A percentile compares a stretch with the other conserved stretches of the same genome.
Conservation (phyloP, 306 rosid genomes). For the Nissolia schottii region DNA sequence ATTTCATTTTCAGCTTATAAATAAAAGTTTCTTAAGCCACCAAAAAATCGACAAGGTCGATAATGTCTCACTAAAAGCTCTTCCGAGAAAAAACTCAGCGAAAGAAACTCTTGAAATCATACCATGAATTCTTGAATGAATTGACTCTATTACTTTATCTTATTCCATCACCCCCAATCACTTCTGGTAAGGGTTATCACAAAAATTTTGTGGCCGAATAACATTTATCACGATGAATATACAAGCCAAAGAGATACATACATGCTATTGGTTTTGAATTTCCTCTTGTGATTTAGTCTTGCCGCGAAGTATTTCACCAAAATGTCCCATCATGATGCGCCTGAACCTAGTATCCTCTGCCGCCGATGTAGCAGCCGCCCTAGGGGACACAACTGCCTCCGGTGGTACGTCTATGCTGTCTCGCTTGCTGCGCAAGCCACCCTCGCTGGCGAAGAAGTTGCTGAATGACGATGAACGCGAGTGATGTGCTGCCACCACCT, state of each 20-base stretch:
- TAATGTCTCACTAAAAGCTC: no score
- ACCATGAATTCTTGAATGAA: no score
- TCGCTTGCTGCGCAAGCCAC: slow-evolving; percentile 72
- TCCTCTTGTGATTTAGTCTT: slow-evolving; percentile 66
- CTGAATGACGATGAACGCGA: slow-evolving; percentile 69
- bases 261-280: slow-evolving; percentile 35
- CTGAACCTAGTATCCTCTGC: slow-evolving; percentile 81
- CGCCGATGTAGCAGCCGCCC: neutral
- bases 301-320: slow-evolving; percentile 74
- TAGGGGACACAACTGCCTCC: slow-evolving; percentile 44
- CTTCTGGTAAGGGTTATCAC: no score
- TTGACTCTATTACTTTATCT: no score
- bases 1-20: no score
- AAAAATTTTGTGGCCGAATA: neutral
- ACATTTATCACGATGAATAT: neutral
- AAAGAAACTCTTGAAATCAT: no score
- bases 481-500: slow-evolving; percentile 62
- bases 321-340: slow-evolving; percentile 89
- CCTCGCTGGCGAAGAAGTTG: slow-evolving; percentile 82
- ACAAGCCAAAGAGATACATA: neutral
- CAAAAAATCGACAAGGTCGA: no score
- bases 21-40: no score
- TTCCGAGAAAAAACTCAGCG: no score
- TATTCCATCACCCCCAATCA: no score
- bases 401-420: slow-evolving; percentile 40